A percentile compares a stretch with the other conserved stretches of the same genome.
Evolutionary conservation across 1,284 basidiomycete genomes (phyloP).

Genomic region (Cutaneotrichosporon sp.): DNA sequence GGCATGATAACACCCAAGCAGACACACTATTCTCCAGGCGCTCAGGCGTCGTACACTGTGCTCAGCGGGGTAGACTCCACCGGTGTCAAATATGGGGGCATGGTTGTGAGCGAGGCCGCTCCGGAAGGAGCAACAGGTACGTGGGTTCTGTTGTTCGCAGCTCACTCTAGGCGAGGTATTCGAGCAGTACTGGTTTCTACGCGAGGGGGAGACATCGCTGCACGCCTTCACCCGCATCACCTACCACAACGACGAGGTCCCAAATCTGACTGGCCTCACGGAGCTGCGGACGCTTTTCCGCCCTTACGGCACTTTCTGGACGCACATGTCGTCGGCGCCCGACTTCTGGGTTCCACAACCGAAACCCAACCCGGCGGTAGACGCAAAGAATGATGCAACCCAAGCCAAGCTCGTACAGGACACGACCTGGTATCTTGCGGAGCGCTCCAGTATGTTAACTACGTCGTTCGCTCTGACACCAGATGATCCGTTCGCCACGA

Average conservation of each 20-base stretch:
- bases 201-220: slow-evolving; percentile 31
- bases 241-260: slow-evolving; percentile 18
- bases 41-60: background rate
- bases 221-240: slow-evolving; percentile 29
- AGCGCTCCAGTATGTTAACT: slow-evolving; percentile 3
- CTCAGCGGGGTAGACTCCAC: slow-evolving; percentile 9
- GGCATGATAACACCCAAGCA: slow-evolving; percentile 14
- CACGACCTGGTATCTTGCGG: slow-evolving; percentile 36
- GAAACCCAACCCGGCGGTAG: slow-evolving; percentile 19
- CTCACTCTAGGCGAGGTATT: slow-evolving; percentile 21
- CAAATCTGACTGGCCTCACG: slow-evolving; percentile 23
- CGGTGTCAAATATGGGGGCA: slow-evolving; percentile 12
- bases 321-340: slow-evolving; percentile 26
- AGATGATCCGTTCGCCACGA: slow-evolving; percentile 22
- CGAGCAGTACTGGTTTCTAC: slow-evolving; percentile 36
- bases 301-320: slow-evolving; percentile 27
- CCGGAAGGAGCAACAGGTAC: slow-evolving; percentile 12
- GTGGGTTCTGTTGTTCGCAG: background rate
- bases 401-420: slow-evolving; percentile 29
- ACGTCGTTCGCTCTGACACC: background rate
- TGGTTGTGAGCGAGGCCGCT: slow-evolving; percentile 8
- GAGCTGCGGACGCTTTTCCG: slow-evolving; percentile 23
- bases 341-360: slow-evolving; percentile 25
- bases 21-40: slow-evolving; percentile 1
- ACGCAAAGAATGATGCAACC: slow-evolving; percentile 6